These are phyloP conservation scores for Agarophyton chilense DNA, from an alignment of 23 red algal species.

Conservation along the genomic window DNA sequence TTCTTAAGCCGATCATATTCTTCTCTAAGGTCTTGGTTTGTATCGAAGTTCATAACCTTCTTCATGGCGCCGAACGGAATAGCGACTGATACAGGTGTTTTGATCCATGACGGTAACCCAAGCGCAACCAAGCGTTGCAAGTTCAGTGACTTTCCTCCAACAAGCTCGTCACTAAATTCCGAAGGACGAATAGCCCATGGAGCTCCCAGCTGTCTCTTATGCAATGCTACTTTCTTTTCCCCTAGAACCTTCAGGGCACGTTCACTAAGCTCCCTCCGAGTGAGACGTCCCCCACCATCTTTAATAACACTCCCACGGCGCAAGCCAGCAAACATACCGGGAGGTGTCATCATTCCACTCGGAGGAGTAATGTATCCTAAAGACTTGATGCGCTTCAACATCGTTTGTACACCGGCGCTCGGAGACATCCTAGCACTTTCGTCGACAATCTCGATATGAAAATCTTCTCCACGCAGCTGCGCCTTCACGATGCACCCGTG, in stretches of 20 bases:
- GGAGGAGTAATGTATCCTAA: constrained; percentile 66
- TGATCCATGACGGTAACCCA: constrained; percentile 89
- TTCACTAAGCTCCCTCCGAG: constrained; percentile 37
- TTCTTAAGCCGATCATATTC: constrained; percentile 66
- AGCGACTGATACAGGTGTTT: constrained; percentile 69
- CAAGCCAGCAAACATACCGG: constrained; percentile 20
- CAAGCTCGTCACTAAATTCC: constrained; percentile 66
- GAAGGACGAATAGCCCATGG: constrained; percentile 85
- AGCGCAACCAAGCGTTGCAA: constrained; percentile 70
- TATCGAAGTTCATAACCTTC: constrained; percentile 75
- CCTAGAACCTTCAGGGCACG: constrained; percentile 30
- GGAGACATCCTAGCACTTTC: constrained; percentile 61
- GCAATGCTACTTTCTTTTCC: constrained; percentile 54
- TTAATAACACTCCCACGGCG: neutral
- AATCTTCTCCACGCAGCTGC: constrained; percentile 68
- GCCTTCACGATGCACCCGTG: constrained; percentile 79
- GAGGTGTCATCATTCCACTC: constrained; percentile 69
- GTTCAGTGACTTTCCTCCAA: constrained; percentile 89
- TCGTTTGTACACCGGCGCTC: constrained; percentile 59
- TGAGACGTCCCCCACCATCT: neutral
- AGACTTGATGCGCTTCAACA: constrained; percentile 75
- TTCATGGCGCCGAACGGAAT: constrained; percentile 86
- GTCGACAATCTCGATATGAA: constrained; percentile 74
- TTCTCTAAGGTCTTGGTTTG: constrained; percentile 53
- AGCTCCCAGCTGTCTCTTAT: constrained; percentile 63